Base-by-base conservation (phyloP, 2,329 filamentous ascomycete species). In the Colletotrichum orchidophilum region DNA sequence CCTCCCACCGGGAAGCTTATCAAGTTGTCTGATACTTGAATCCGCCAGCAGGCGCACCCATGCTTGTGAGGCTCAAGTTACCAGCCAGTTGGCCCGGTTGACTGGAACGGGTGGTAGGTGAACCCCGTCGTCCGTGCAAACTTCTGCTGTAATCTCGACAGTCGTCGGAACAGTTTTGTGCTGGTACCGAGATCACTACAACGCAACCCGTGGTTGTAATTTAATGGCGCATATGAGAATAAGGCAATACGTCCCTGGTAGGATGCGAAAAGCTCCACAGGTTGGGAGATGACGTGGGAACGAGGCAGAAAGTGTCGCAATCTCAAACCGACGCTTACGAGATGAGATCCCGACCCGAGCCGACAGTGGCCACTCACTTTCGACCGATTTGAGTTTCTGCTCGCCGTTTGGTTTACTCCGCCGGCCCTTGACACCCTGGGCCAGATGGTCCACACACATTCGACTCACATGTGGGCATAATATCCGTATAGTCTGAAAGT, bases 91-190 rank as follows among this genome's bases (percentile, higher is more conserved):
- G 21, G 31, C 4, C 33, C 18, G 46, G 24, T 61, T 53, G 42
- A 18, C n/a, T 49, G 21, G 13, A 13, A 21, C 18, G 31, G 29
- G 21, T 26, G 27, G n/a, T 53, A 18, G 29, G 52, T 61, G 55
- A 31, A 66, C 42, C 46, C 63, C 46, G 54, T 61, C 55, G 53
- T 66, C 63, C 42, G 55, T 24, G 31, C n/a, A 21, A 15, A 29
- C 39, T 49, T 13, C 27, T n/a, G 12, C 15, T 27, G n/a, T 46
- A 12, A 35, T 35, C 29, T 21, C 24, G 27, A 53, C 7, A 24
- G 33, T 35, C 46, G 7, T 53, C 55, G 54, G 31, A 66, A 53
- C 63, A 27, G 24, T 15, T 9, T 11, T 26, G 3, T 35, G 11
- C 24, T 27, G 33, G 39, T 9, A 29, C 21, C 29, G 12, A 33